These are phyloP conservation scores for Arthrocladium fulminans DNA, from an alignment of 2,329 filamentous ascomycete genomes.

Conservation along the genomic window DNA sequence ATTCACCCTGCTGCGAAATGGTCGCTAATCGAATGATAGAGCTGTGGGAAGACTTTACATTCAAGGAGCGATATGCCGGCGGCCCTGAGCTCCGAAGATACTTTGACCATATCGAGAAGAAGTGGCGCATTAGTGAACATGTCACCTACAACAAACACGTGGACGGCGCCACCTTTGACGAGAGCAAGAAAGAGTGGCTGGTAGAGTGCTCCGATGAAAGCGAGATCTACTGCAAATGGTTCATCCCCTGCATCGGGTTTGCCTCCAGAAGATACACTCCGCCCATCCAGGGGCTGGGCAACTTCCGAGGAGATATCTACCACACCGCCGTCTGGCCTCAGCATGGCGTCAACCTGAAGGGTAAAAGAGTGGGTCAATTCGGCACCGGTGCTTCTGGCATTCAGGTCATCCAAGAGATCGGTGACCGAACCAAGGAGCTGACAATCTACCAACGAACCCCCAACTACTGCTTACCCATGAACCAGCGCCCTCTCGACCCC, in stretches of 20 bases:
- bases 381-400: conserved; percentile 51
- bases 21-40: conserved; percentile 29
- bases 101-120: conserved; percentile 34
- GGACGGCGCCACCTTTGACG: conserved; percentile 29
- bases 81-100: conserved; percentile 33
- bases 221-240: conserved; percentile 13
- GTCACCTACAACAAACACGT: conserved; percentile 30
- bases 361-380: conserved; percentile 53
- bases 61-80: conserved; percentile 31
- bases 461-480: conserved; percentile 56
- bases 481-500: conserved; percentile 38
- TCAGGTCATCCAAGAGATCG: conserved; percentile 26
- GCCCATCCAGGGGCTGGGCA: conserved; percentile 49
- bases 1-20: conserved; percentile 28
- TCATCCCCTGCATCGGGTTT: conserved; percentile 38
- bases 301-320: conserved; percentile 50
- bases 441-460: conserved; percentile 54
- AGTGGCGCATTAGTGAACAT: conserved; percentile 32
- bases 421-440: conserved; percentile 22
- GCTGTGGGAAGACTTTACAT: conserved; percentile 40
- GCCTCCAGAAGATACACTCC: conserved; percentile 47
- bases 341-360: conserved; percentile 44
- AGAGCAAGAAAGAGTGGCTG: conserved; percentile 16
- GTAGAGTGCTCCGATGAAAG: conserved; percentile 15
- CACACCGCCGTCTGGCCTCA: conserved; percentile 55